These are phyloP conservation scores for Inga oerstediana DNA, from an alignment of 306 rosid species.

Conservation along the genomic window DNA sequence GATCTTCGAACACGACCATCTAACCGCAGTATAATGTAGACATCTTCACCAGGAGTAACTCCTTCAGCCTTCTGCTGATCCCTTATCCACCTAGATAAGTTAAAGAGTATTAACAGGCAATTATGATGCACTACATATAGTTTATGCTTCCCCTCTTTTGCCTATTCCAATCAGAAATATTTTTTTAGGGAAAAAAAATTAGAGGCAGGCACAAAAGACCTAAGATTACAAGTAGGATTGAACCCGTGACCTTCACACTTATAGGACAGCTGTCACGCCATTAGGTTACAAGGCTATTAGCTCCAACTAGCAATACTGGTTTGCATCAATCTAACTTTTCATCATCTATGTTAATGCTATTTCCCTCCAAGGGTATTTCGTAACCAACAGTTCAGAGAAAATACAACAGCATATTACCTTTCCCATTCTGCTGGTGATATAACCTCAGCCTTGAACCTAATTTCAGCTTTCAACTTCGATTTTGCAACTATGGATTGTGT, in stretches of 20 bases:
- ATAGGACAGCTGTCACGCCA: too few relatives aligned
- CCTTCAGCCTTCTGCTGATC: slow-evolving; percentile 94
- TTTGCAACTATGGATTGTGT: slow-evolving; percentile 78
- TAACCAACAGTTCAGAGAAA: slow-evolving; percentile 12
- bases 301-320: slow-evolving; percentile 9
- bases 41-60: slow-evolving; percentile 86
- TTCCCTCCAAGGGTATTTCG: background rate
- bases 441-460: slow-evolving; percentile 87
- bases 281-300: too few relatives aligned
- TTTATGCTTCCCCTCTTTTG: slow-evolving; percentile 17
- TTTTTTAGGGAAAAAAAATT: too few relatives aligned
- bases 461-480: slow-evolving; percentile 92
- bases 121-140: background rate
- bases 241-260: too few relatives aligned
- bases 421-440: slow-evolving; percentile 93
- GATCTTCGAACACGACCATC: slow-evolving; percentile 99
- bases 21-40: slow-evolving; percentile 82
- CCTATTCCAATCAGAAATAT: background rate
- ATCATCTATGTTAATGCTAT: slow-evolving; percentile 20
- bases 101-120: slow-evolving; percentile 14
- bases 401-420: slow-evolving; percentile 55
- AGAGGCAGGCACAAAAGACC: too few relatives aligned
- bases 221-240: too few relatives aligned
- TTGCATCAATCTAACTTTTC: slow-evolving; percentile 14
- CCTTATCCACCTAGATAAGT: slow-evolving; percentile 81